Conservation (phyloP, 208 protist species). For the Porcisia hertigi region DNA sequence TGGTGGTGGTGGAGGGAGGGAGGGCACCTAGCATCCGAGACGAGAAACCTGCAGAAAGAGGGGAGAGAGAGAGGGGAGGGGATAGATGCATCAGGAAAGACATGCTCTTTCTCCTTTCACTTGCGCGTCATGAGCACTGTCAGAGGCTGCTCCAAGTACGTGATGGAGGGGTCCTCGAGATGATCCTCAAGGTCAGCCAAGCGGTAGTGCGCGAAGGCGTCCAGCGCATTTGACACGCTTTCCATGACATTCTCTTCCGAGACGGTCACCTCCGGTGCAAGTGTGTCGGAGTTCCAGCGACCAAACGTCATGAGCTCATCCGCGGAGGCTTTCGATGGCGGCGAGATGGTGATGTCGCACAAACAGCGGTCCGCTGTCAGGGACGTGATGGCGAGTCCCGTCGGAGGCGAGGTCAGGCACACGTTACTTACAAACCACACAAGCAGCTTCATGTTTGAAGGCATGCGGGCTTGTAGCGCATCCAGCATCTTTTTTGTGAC, state of each 20-base stretch:
- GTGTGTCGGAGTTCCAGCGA: conserved; percentile 79
- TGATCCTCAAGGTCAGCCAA: conserved; percentile 89
- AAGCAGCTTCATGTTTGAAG: conserved; percentile 35
- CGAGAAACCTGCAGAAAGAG: neutral
- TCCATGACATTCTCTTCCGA: conserved; percentile 51
- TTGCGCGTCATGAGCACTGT: conserved; percentile 44
- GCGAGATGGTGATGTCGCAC: conserved; percentile 42
- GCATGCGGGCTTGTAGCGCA: conserved; percentile 34
- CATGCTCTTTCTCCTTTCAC: conserved; percentile 1
- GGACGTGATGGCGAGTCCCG: conserved; percentile 38
- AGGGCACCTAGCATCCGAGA: neutral
- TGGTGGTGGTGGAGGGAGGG: neutral
- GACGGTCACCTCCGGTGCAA: conserved; percentile 47
- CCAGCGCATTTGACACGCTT: conserved; percentile 68
- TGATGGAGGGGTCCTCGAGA: conserved; percentile 73
- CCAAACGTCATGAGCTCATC: conserved; percentile 55
- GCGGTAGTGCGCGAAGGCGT: conserved; percentile 74
- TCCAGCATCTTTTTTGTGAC: conserved; percentile 49
- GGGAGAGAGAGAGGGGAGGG: too few relatives aligned
- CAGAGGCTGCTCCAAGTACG: conserved; percentile 79
- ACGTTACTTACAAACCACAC: conserved; percentile 76
- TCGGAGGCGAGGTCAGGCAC: conserved; percentile 56
- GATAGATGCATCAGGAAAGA: too few relatives aligned
- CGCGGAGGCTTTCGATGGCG: conserved; percentile 16
- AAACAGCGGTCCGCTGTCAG: conserved; percentile 33